Percentiles rank a stretch among this genome's conserved stretches.
phyloP scores from a whole-genome alignment of 2,329 filamentous ascomycete species.

The Colletotrichum lupini region DNA sequence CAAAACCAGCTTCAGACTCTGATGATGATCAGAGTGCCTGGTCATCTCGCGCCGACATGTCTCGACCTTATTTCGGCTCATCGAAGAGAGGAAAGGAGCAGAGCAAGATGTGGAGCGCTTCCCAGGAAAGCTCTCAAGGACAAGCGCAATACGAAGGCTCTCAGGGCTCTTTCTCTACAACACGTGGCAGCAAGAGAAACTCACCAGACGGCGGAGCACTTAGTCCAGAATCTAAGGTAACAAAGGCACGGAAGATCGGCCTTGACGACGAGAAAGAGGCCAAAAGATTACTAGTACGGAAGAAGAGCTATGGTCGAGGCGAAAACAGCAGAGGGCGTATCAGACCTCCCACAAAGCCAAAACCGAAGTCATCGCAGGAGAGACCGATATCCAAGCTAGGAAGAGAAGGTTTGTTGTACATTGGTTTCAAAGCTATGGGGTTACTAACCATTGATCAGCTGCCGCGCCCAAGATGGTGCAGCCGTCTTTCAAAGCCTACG shows the following conservation, averaged over 20 bases:
- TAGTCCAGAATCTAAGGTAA: conserved; percentile 4
- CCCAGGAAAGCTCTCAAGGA: neutral
- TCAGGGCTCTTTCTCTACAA: neutral
- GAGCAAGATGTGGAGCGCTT: neutral
- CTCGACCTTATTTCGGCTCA: conserved; percentile 12
- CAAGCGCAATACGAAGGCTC: neutral
- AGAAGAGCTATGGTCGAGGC: neutral
- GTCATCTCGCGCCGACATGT: conserved; percentile 3
- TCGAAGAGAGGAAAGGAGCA: conserved; percentile 11
- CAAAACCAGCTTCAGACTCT: neutral
- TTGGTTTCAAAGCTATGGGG: too few relatives aligned
- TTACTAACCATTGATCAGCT: conserved; percentile 10
- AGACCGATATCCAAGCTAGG: neutral
- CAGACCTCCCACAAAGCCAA: neutral
- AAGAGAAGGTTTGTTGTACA: conserved; percentile 12
- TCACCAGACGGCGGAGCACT: neutral
- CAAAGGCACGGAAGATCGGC: neutral
- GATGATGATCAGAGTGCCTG: neutral
- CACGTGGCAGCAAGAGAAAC: conserved; percentile 14
- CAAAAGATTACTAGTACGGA: neutral
- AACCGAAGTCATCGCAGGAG: neutral
- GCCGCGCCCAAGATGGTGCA: neutral
- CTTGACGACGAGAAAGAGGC: conserved; percentile 2
- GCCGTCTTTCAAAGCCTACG: conserved; percentile 31
- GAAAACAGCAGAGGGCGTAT: neutral